Evolutionary conservation across 768 basidiomycete genomes (phyloP), one percentile per base, ranked within the genome.

Genomic region (Floccularia luteovirens): DNA sequence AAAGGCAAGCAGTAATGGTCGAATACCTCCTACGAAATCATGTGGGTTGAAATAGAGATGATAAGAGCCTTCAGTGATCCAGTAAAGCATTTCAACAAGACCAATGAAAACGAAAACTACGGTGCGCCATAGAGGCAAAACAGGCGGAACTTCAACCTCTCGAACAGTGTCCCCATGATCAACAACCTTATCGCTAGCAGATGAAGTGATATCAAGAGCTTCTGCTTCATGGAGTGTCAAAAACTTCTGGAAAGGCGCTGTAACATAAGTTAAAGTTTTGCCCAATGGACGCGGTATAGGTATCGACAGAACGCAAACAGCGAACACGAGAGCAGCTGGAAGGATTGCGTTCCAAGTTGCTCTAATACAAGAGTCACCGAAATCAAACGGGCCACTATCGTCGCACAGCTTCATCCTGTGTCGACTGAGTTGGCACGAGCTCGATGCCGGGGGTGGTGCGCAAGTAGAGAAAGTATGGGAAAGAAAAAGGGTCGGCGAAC

Each of bases 31-130:
- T 63, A 69, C 69, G 1, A 50, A 40, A 21, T 48, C 47, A 16
- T 51, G 39, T 0, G 51, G 42, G 16, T 68, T 55, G 27, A 58
- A 59, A n/a, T 71, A 64, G 12, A 79, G 47, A 12, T 51, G 50
- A 53, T 75, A 88, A 4, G 75, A 72, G n/a, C 74, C 78, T 3
- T 65, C 51, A n/a, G 66, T 68, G 2, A 82, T 55, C 81, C 84
- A 85, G 6, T 59, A 51, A 4, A 87, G 59, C 0, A 74, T 62
- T 48, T 82, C 71, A 3, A 69, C 25, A 24, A 84, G 69, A 0
- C 81, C 76, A 2, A 80, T 47, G 43, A 70, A 64, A 1, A 70
- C 64, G 32, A 86, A 70, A n/a, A 75, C 48, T 31, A 78, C 45
- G 1, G 77, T 74, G 28, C 75, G 74, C 79, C 82, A 83, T 5